Evolutionary conservation across 495 filamentous ascomycete species (phyloP).

Genomic region (Echria macrotheca): DNA sequence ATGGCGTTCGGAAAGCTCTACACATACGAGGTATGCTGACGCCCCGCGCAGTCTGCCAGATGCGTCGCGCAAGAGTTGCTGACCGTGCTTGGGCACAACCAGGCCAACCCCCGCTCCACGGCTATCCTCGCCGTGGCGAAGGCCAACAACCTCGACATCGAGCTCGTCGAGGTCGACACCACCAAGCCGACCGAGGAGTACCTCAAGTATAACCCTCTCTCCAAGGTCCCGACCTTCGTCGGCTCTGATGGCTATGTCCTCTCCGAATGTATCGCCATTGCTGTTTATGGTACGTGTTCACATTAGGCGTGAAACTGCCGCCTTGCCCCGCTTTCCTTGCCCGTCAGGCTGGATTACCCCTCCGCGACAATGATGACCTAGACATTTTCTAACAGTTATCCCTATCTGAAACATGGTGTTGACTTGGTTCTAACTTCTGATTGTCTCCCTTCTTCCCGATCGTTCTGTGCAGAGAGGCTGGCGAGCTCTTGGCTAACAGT

Average conservation of each 20-base stretch:
- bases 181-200: conserved; percentile 62
- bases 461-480: too few species aligned
- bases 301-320: conserved; percentile 1
- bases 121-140: conserved; percentile 86
- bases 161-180: conserved; percentile 68
- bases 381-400: conserved; percentile 87
- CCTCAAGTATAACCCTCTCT: conserved; percentile 77
- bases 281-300: conserved; percentile 83
- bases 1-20: conserved; percentile 98
- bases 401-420: conserved; percentile 94
- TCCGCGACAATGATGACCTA: conserved; percentile 63
- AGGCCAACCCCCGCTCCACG: conserved; percentile 89
- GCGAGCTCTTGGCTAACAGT: conserved; percentile 30
- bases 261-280: conserved; percentile 87
- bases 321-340: conserved; percentile 20
- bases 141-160: conserved; percentile 87
- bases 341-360: conserved; percentile 5
- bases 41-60: too few species aligned
- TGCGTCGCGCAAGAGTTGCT: conserved; percentile 18
- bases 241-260: conserved; percentile 88
- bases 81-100: conserved; percentile 23
- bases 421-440: conserved; percentile 60
- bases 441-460: conserved; percentile 21
- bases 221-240: conserved; percentile 87
- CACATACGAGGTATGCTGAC: conserved; percentile 65